Evolutionary conservation across 441 rosid genomes (phyloP).

Genomic region (Lepidium campestre): DNA sequence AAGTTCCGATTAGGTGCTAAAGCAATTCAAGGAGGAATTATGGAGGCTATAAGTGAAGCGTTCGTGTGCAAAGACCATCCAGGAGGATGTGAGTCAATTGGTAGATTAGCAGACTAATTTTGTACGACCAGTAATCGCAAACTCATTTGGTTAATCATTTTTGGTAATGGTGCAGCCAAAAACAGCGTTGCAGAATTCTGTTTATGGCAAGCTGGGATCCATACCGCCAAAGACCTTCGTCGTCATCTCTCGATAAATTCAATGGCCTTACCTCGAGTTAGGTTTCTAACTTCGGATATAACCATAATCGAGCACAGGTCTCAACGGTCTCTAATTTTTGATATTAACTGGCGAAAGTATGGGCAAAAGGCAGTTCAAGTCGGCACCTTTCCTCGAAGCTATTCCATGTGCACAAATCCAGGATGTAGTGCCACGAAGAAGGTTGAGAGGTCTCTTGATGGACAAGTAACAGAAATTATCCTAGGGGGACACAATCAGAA

Average conservation of each 20-base stretch:
- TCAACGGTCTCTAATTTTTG: conserved; percentile 35
- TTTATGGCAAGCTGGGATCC: too few relatives aligned
- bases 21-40: conserved; percentile 32
- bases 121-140: not conserved
- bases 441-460: conserved; percentile 79
- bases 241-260: too few relatives aligned
- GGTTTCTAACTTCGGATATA: too few relatives aligned
- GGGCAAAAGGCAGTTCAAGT: conserved; percentile 98
- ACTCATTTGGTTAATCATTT: not conserved
- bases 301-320: conserved; percentile 42
- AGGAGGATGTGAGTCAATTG: not conserved
- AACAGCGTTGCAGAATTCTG: too few relatives aligned
- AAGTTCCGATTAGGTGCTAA: conserved; percentile 59
- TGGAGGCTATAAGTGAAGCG: conserved; percentile 51
- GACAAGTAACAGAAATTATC: conserved; percentile 85
- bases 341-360: conserved; percentile 90
- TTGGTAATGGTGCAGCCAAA: conserved; percentile 28
- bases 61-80: conserved; percentile 65
- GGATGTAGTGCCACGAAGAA: conserved; percentile 86
- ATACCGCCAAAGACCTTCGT: too few relatives aligned
- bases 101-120: not conserved
- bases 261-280: too few relatives aligned
- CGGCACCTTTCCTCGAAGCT: conserved; percentile 85
- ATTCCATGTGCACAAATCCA: conserved; percentile 79
- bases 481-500: conserved; percentile 82